A percentile compares a stretch with the other conserved stretches of the same genome.
These are phyloP conservation scores for Biscogniauxia marginata DNA, from an alignment of 2,329 filamentous ascomycete species.

Conservation along the genomic window DNA sequence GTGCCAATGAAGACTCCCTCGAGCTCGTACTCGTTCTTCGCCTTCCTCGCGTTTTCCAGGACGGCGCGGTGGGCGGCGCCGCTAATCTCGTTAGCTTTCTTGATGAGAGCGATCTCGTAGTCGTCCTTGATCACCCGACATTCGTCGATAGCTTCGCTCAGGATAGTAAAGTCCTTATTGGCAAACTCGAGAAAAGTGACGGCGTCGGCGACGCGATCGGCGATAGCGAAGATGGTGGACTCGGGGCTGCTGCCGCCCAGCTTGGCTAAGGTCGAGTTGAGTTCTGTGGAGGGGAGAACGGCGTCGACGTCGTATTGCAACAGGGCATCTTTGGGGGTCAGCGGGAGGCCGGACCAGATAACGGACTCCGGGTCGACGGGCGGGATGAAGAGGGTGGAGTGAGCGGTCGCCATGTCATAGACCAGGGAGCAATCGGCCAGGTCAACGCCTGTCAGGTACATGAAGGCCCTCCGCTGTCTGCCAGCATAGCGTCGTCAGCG, in stretches of 20 bases:
- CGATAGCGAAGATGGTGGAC: conserved; percentile 70
- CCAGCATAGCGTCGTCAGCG: too few species aligned
- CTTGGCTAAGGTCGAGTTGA: conserved; percentile 69
- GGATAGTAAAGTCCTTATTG: conserved; percentile 55
- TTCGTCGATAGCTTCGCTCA: conserved; percentile 66
- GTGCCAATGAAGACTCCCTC: conserved; percentile 76
- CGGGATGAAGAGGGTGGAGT: conserved; percentile 86
- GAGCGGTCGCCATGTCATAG: conserved; percentile 73
- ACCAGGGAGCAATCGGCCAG: conserved; percentile 77
- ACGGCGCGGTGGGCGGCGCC: conserved; percentile 65
- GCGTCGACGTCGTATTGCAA: conserved; percentile 78
- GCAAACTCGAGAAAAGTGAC: conserved; percentile 71
- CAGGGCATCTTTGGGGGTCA: conserved; percentile 73
- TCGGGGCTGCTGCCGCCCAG: conserved; percentile 41
- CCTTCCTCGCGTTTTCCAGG: conserved; percentile 58
- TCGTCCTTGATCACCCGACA: conserved; percentile 71
- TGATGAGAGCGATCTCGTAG: conserved; percentile 71
- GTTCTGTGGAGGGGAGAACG: conserved; percentile 68
- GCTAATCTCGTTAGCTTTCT: conserved; percentile 69
- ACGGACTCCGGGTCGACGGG: conserved; percentile 84
- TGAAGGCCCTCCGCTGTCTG: conserved; percentile 89
- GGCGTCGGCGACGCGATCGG: conserved; percentile 70
- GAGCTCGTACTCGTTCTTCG: conserved; percentile 77
- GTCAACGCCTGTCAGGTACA: conserved; percentile 83
- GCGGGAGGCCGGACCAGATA: conserved; percentile 88